Evolutionary conservation across 345 rosid genomes (phyloP), one percentile per base, ranked within the genome.

Genomic region (Eucalyptus decipiens): DNA sequence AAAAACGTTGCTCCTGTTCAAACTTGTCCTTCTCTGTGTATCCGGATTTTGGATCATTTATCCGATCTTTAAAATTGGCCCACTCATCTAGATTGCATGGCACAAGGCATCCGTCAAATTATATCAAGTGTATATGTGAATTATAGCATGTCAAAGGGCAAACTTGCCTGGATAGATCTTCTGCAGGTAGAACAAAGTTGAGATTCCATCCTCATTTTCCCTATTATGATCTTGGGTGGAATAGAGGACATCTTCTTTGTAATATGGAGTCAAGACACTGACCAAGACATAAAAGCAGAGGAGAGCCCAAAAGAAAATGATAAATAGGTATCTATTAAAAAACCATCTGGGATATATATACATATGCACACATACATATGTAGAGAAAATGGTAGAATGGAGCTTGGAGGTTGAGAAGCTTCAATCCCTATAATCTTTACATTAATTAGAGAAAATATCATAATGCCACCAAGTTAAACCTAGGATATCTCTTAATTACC

Each of bases 251-350:
- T 93, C 95, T 92, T 97, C 99, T 87, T 92, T 95, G 94, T 94
- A 98, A 51, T 96, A 98, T 47, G 99, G 99, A 88, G 99, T 98
- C 95, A 98, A 93, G 90, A 98, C 98, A 92, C 99, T 98, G 85
- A 52, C 89, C 21, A 58, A 90, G 43, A 69, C 14, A 5, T 34
- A 69, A 69, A 69, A 34, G 26, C 26, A 69, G 26, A 69, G 81
- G 81, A 69, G 43, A 69, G 24, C 81, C 81, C 34, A 62, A 88
- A 88, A 67, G 37, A 85, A 88, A 92, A 87, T 56, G 14, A 2
- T 2, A 34, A 72, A 5, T 52, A 80, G 18, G 62, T 18, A 1
- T 69, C 43, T 5, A 18, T 8, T 34, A 34, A 34, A 69, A 2
- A 34, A 18, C 50, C 50, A 0, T 49, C 50, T 49, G 50, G 50